Conservation (phyloP, 805 yeast genomes). For the Saccharomycopsis sp. region DNA sequence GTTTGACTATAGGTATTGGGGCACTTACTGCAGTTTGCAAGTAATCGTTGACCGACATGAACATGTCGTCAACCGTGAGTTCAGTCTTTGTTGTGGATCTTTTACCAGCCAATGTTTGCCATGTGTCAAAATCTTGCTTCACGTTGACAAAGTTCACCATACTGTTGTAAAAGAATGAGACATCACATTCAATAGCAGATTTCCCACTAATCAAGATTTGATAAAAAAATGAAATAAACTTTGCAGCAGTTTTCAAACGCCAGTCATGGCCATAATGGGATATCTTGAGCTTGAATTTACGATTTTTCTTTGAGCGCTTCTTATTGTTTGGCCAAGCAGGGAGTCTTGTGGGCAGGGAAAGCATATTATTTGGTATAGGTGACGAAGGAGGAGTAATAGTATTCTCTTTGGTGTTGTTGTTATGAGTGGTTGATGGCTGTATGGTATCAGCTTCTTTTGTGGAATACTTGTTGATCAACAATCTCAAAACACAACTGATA, state of each 20-base stretch:
- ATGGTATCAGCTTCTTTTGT: too few species aligned
- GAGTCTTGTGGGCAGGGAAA: neutral
- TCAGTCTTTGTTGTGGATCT: slow-evolving; percentile 16
- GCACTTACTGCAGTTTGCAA: slow-evolving; percentile 14
- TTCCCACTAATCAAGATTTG: slow-evolving; percentile 37
- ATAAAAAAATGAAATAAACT: slow-evolving; percentile 46
- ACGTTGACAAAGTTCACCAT: slow-evolving; percentile 74
- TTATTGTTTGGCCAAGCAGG: slow-evolving; percentile 8
- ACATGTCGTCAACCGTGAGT: slow-evolving; percentile 9
- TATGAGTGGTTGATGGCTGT: too few species aligned
- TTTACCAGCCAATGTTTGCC: slow-evolving; percentile 47
- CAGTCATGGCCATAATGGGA: slow-evolving; percentile 71
- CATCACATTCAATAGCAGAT: slow-evolving; percentile 27
- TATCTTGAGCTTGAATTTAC: slow-evolving; percentile 29
- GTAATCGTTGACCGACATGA: slow-evolving; percentile 17
- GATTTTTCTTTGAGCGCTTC: slow-evolving; percentile 20
- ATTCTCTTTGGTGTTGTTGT: too few species aligned
- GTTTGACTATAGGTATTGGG: too few species aligned
- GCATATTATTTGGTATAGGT: neutral
- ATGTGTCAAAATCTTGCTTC: slow-evolving; percentile 70
- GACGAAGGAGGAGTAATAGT: too few species aligned
- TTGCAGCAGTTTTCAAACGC: slow-evolving; percentile 65
- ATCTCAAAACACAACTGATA: slow-evolving; percentile 63
- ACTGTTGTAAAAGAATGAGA: slow-evolving; percentile 60
- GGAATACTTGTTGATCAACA: slow-evolving; percentile 3